Conservation (phyloP, 176 grass and related monocot genomes). For the Tillandsia fasciculata region DNA sequence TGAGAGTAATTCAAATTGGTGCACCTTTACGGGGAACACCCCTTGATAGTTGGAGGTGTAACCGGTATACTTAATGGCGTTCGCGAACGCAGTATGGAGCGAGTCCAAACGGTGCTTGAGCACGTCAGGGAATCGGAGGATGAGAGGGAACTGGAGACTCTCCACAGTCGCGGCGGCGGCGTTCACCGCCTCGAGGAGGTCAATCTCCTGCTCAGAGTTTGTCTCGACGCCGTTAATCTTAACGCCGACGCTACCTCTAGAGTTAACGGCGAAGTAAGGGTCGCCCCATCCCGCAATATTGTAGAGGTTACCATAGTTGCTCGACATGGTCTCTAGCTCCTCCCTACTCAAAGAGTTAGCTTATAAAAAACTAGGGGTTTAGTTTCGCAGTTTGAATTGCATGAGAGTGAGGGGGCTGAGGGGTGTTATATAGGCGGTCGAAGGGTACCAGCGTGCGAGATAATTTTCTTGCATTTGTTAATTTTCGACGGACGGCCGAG, state of each 20-base stretch:
- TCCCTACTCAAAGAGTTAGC: too few relatives aligned
- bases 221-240: slow-evolving; percentile 3
- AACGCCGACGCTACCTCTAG: slow-evolving; percentile 14
- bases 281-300: slow-evolving; percentile 24
- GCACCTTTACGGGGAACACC: slow-evolving; percentile 22
- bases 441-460: too few relatives aligned
- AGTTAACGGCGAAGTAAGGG: slow-evolving; percentile 25
- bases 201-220: slow-evolving; percentile 2
- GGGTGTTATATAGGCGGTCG: too few relatives aligned
- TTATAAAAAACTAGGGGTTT: too few relatives aligned
- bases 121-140: slow-evolving; percentile 29
- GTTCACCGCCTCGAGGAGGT: slow-evolving; percentile 5
- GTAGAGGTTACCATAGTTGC: slow-evolving; percentile 16
- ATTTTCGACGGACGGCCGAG: too few relatives aligned
- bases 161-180: neutral
- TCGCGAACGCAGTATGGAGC: slow-evolving; percentile 14
- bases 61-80: neutral
- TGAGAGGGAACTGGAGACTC: slow-evolving; percentile 14
- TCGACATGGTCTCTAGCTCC: neutral
- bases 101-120: slow-evolving; percentile 14
- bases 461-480: too few relatives aligned
- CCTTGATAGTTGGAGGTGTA: slow-evolving; percentile 14
- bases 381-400: too few relatives aligned
- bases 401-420: too few relatives aligned
- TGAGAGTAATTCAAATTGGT: too few relatives aligned